Evolutionary conservation across 2,329 filamentous ascomycete species (phyloP), one percentile per base, ranked within the genome.

Genomic region (Aspergillus candidus): DNA sequence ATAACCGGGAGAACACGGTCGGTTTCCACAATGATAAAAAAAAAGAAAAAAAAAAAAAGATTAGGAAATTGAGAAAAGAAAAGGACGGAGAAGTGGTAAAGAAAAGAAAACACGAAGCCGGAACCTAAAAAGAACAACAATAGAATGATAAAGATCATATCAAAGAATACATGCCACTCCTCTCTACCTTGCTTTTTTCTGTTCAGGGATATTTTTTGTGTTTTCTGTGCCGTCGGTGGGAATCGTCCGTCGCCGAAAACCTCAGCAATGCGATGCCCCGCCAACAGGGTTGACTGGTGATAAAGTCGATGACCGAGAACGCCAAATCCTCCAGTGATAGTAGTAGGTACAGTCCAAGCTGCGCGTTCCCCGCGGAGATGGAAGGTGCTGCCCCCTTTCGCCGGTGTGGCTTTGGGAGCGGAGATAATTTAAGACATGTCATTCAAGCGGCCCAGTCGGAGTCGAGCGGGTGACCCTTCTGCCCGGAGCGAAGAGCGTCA

Each of bases 391-490:
- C 29, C 14, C 32, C 18, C 14, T 14, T 37, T 38, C 22, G 31
- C 13, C 32, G 39, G 30, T 13, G 27, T 13, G 11, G 17, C 18
- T n/a, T 15, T 22, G 38, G 32, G 49, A 49, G 44, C 41, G 29
- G 44, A 34, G 39, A 41, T 35, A 46, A 43, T 32, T 35, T 35
- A 41, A 41, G 12, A 13, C 15, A 27, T 5, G 34, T 34, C 17
- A 31, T 49, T 59, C 47, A 69, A 22, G 66, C 67, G 43, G 63
- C 65, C 69, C 69, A 72, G 53, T 72, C 69, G 37, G 68, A 71
- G 53, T 72, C 69, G 40, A 69, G 58, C 35, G 69, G 69, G 54
- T 72, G 69, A 8, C 66, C 65, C 55, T 68, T 67, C 54, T 60
- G 50, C 17, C 57, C 46, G 35, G 58, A 61, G 39, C 55, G 59